Percentiles rank a stretch among this genome's conserved stretches.
These are phyloP conservation scores for Coemansia sp. DNA, from an alignment of 192 early-diverging fungal genomes.

Conservation along the genomic window DNA sequence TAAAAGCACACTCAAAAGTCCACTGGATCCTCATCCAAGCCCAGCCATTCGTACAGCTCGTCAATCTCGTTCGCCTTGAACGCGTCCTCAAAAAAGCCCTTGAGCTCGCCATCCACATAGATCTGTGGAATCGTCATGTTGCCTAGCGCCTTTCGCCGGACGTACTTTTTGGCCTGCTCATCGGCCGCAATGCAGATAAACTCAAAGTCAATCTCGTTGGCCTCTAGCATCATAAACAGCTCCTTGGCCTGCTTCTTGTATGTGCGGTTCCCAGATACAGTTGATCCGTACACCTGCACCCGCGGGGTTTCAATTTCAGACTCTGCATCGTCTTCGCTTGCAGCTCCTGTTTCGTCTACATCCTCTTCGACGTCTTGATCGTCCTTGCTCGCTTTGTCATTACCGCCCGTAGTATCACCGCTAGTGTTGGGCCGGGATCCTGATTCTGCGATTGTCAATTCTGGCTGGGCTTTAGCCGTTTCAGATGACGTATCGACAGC, in stretches of 20 bases:
- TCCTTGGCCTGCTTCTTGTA: conserved; percentile 51
- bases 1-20: conserved; percentile 16
- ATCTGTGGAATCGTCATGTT: conserved; percentile 56
- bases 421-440: not conserved
- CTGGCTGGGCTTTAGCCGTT: not conserved
- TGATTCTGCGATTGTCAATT: not conserved
- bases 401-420: not conserved
- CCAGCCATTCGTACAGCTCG: conserved; percentile 53
- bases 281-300: conserved; percentile 53
- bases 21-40: conserved; percentile 54
- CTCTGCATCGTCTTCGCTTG: not conserved
- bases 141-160: conserved; percentile 53
- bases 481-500: not conserved
- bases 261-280: conserved; percentile 50
- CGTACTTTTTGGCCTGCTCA: conserved; percentile 53
- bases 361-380: not conserved
- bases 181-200: conserved; percentile 56
- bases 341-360: not conserved
- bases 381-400: not conserved
- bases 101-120: conserved; percentile 55
- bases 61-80: conserved; percentile 53
- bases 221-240: conserved; percentile 52
- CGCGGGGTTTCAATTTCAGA: conserved; percentile 29
- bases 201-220: conserved; percentile 55
- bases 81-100: conserved; percentile 52